phyloP scores from a whole-genome alignment of 352 stramenopile species.

The Globisporangium cylindrosporum region DNA sequence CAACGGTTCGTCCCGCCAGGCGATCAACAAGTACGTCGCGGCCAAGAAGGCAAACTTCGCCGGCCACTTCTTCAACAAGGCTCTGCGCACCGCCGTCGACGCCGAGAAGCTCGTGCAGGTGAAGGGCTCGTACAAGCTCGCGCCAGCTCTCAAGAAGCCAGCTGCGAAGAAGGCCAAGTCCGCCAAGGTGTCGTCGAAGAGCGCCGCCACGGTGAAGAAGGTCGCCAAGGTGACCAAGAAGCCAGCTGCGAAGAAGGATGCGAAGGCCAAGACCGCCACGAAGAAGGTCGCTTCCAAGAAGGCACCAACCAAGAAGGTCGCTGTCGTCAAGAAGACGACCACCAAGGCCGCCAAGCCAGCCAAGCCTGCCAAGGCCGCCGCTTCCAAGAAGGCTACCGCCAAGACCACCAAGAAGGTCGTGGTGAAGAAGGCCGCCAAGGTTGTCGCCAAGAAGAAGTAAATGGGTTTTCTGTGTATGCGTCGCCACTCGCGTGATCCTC shows the following conservation, averaged over 20 bases:
- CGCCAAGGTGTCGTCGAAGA: constrained; percentile 57
- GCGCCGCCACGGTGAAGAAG: constrained; percentile 46
- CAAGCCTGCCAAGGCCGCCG: constrained; percentile 15
- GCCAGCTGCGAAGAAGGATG: constrained; percentile 35
- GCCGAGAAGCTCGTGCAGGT: constrained; percentile 84
- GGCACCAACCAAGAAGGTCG: constrained; percentile 59
- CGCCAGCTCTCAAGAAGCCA: constrained; percentile 63
- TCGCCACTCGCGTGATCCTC: not conserved
- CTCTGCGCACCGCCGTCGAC: constrained; percentile 87
- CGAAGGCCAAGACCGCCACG: constrained; percentile 27
- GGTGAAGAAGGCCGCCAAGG: constrained; percentile 27
- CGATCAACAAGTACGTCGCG: constrained; percentile 90
- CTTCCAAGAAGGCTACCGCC: constrained; percentile 40
- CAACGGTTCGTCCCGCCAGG: constrained; percentile 88
- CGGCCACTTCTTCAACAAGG: constrained; percentile 86
- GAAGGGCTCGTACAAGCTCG: constrained; percentile 85
- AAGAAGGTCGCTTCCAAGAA: constrained; percentile 78
- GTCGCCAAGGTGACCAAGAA: constrained; percentile 54
- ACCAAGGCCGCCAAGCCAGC: constrained; percentile 30
- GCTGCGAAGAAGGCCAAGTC: constrained; percentile 56
- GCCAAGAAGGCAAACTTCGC: constrained; percentile 81
- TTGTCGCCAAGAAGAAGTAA: constrained; percentile 48
- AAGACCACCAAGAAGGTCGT: constrained; percentile 37
- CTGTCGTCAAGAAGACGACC: constrained; percentile 31
- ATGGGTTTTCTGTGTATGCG: not conserved